Base-by-base conservation (phyloP, 805 yeast genomes). In the Schizosaccharomyces osmophilus region DNA sequence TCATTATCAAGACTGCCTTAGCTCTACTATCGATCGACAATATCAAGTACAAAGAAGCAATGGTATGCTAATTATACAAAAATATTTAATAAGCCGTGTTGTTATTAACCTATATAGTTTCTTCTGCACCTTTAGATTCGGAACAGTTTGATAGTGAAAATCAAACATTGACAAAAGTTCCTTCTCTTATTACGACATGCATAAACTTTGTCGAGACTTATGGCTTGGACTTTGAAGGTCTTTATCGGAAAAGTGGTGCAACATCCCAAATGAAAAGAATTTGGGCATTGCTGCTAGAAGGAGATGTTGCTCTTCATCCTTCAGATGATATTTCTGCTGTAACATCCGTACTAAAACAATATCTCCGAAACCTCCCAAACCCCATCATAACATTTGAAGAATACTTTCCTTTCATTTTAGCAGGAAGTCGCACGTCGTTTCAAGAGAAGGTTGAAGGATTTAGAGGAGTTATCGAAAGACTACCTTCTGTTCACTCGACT, bases 241-340 rank as follows among this genome's bases (percentile, higher is more conserved):
- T 93, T 43, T 93, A 93, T 73, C 77, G 98, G 65, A 83, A 89
- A 65, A 84, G 94, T 58, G 98, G 95, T 1, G 85, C 87, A 4
- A 78, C 82, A 64, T 78, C 87, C 8, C 83, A 84, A 59, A 78
- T 83, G 62, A 80, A 78, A 64, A 63, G 76, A 65, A 69, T 76
- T 67, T 71, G 73, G 68, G 70, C 69, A 63, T 62, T 68, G 64
- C 67, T 79, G 72, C 75, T 71, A 59, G n/a, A n/a, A 24, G 59
- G 36, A 32, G 59, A 64, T 17, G 61, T 54, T 19, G 65, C 65
- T n/a, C 66, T 74, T 59, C 71, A 67, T 24, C 65, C 71, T 17
- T 68, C 80, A 62, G 69, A 71, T 57, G 98, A 93, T 73, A 81
- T 90, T 41, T 82, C 87, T 71, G 95, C 95, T 0, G 83, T 88